Base-by-base conservation (phyloP, 225 moss, liverwort and hornwort species). In the Physcomitrium patens region DNA sequence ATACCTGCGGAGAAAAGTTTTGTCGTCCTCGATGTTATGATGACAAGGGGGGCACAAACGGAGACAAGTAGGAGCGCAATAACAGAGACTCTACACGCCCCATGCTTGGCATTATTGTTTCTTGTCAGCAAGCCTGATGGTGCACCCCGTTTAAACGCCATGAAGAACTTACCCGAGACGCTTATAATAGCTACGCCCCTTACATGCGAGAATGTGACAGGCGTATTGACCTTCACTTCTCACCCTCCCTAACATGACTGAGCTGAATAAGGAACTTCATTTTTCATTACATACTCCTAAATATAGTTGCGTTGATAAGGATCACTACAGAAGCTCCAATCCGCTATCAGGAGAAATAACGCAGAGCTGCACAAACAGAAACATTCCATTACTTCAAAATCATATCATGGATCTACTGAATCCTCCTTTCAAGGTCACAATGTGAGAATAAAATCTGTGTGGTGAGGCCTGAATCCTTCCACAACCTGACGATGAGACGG, bases 1-100 rank as follows among this genome's bases (percentile, higher is more conserved):
- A 67, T 68, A 85, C 88, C 88, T 78, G 72, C 67, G 44, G 80
- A 72, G 65, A 88, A 80, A 42, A 83, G 76, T 70, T 70, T 80
- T 9, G 76, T 74, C 16, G 72, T 76, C 85, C 73, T 80, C 18
- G 75, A 82, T 20, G 78, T 71, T 17, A 88, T 52, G 48, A 88
- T 56, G 62, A 85, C 0, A 45, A 88, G 78, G 1, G 85, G 85
- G 48, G 63, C 80, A 44, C 72, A 77, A 16, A 85, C 63, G 19
- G 22, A 80, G 69, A 85, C 20, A 43, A 85, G 58, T 28, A 88
- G 82, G 50, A 88, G 77, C 44, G 52, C 85, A 14, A 67, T 47
- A 61, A 88, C 61, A 20, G 73, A 49, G 31, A 50, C 50, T 48
- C 85, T 72, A n/a, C 63, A 85, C 67, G 80, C 82, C 46, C 80